These are phyloP conservation scores for Haplosporangium sp. DNA, from an alignment of 371 early-diverging fungal genomes.

Conservation along the genomic window DNA sequence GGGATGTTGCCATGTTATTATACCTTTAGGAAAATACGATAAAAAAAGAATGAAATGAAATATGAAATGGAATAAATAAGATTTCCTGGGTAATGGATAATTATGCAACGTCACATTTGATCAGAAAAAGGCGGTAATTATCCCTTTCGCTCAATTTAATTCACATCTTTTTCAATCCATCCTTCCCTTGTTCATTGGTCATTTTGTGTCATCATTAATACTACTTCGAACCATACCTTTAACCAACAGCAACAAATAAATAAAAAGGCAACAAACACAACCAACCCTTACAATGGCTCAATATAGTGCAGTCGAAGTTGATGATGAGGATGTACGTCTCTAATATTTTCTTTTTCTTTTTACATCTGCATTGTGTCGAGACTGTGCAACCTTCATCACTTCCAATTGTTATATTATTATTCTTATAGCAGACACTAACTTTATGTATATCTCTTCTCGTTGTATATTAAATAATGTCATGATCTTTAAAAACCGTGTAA, in stretches of 20 bases:
- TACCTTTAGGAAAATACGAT: no score
- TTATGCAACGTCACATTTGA: not conserved
- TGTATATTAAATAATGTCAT: not conserved
- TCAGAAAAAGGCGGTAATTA: no score
- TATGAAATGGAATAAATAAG: no score
- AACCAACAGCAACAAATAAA: constrained; percentile 18
- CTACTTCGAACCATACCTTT: no score
- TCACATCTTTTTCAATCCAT: no score
- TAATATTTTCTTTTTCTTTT: not conserved
- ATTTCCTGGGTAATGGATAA: no score
- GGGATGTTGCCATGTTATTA: not conserved
- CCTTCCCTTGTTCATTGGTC: no score
- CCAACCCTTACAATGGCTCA: not conserved
- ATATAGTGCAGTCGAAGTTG: constrained; percentile 54
- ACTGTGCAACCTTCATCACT: not conserved
- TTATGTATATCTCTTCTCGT: no score
- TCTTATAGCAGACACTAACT: no score
- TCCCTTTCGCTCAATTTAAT: not conserved
- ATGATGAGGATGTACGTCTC: constrained; percentile 38
- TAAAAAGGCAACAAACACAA: constrained; percentile 15
- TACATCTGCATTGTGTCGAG: not conserved
- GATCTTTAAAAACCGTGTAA: constrained; percentile 1
- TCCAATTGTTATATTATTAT: not conserved
- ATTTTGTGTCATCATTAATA: no score
- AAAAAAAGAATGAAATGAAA: no score